A percentile compares a stretch with the other conserved stretches of the same genome.
phyloP scores from a whole-genome alignment of 192 early-diverging fungal genomes.

The Coemansia sp. region DNA sequence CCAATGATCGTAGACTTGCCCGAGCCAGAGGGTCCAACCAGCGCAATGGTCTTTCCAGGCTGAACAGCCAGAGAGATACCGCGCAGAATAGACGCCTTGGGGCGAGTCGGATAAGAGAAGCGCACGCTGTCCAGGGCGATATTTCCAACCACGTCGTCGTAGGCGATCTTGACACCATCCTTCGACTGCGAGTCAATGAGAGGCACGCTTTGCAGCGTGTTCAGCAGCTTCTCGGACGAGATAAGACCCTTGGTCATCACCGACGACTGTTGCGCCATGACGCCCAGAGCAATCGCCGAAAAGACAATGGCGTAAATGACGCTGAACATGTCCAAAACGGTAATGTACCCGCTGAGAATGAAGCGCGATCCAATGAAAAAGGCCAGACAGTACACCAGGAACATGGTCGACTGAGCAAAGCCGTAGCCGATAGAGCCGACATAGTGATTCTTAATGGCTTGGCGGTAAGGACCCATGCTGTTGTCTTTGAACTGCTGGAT shows the following conservation, averaged over 20 bases:
- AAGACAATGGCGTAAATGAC: constrained; percentile 82
- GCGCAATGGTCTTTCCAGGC: constrained; percentile 78
- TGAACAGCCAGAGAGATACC: constrained; percentile 57
- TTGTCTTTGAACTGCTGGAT: constrained; percentile 64
- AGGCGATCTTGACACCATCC: constrained; percentile 39
- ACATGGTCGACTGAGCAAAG: constrained; percentile 71
- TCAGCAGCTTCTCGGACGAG: constrained; percentile 73
- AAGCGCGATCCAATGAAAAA: constrained; percentile 76
- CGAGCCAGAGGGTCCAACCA: constrained; percentile 86
- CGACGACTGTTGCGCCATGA: constrained; percentile 71
- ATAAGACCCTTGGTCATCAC: constrained; percentile 79
- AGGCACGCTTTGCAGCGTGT: constrained; percentile 71
- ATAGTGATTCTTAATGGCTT: constrained; percentile 66
- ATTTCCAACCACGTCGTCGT: constrained; percentile 26
- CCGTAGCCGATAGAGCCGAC: constrained; percentile 73
- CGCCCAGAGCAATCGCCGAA: constrained; percentile 65
- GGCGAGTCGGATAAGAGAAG: constrained; percentile 73
- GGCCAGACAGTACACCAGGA: constrained; percentile 74
- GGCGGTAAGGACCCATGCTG: constrained; percentile 69
- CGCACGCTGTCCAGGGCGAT: constrained; percentile 30
- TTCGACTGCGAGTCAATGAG: constrained; percentile 60
- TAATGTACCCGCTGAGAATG: constrained; percentile 55
- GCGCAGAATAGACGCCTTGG: constrained; percentile 62
- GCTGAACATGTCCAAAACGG: constrained; percentile 60
- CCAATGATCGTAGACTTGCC: constrained; percentile 77